phyloP scores from a whole-genome alignment of 352 stramenopile species.

The Albugo laibachii region DNA sequence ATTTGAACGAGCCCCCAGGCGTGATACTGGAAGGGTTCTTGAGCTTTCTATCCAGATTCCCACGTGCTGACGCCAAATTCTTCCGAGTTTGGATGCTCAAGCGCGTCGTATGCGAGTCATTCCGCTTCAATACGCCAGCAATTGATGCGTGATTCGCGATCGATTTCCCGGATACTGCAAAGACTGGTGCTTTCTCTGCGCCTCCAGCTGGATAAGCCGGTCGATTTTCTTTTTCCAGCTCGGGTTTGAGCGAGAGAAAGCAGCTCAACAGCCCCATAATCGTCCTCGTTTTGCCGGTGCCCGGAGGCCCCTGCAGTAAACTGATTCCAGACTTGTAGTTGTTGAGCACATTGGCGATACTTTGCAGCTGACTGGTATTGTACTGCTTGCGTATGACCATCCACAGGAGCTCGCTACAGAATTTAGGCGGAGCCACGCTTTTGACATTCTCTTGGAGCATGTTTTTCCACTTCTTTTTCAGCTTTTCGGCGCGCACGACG shows the following conservation, averaged over 20 bases:
- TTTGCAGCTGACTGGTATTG: conserved; percentile 75
- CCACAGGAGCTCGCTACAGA: conserved; percentile 17
- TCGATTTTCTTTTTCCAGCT: conserved; percentile 12
- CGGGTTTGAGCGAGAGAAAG: conserved; percentile 23
- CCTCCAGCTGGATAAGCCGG: conserved; percentile 21
- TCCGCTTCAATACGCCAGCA: conserved; percentile 30
- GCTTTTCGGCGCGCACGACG: conserved; percentile 15
- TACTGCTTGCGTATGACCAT: conserved; percentile 54
- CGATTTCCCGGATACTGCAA: not conserved
- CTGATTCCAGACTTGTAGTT: conserved; percentile 72
- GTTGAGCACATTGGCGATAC: conserved; percentile 71
- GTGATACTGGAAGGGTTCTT: not conserved
- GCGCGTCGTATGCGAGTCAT: conserved; percentile 14
- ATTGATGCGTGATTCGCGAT: not conserved
- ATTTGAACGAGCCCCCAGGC: not conserved
- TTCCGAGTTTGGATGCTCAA: conserved; percentile 50
- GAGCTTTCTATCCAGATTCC: conserved; percentile 49
- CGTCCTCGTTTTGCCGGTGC: conserved; percentile 89
- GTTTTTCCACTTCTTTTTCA: conserved; percentile 69
- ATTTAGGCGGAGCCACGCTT: no score
- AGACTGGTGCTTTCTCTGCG: conserved; percentile 13
- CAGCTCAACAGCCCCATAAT: conserved; percentile 73
- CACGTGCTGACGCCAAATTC: conserved; percentile 24
- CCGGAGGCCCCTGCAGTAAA: conserved; percentile 88
- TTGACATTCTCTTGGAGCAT: conserved; percentile 32